Evolutionary conservation across 1,284 basidiomycete species (phyloP).

Genomic region (Rhodotorula mucilaginosa): DNA sequence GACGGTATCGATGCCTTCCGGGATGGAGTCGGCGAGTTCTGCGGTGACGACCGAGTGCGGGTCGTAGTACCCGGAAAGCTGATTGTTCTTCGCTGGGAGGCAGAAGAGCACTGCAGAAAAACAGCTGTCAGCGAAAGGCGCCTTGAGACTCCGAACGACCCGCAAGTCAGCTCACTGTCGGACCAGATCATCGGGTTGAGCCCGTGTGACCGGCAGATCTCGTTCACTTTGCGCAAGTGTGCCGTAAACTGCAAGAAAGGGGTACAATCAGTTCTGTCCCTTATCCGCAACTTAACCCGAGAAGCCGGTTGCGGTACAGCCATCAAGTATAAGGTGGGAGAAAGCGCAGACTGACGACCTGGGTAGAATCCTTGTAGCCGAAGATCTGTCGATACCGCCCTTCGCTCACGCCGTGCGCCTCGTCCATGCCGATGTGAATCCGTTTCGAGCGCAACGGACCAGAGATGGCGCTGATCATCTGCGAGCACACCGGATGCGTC

Average conservation of each 20-base stretch:
- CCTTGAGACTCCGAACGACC: no score
- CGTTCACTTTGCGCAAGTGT: slow-evolving; percentile 46
- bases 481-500: background rate
- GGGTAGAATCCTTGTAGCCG: slow-evolving; percentile 47
- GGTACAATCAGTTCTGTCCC: no score
- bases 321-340: background rate
- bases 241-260: slow-evolving; percentile 38
- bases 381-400: slow-evolving; percentile 49
- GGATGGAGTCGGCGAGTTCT: slow-evolving; percentile 44
- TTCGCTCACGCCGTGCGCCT: slow-evolving; percentile 49
- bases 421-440: slow-evolving; percentile 48
- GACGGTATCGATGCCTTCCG: slow-evolving; percentile 45
- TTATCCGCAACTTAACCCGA: no score
- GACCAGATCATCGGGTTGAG: slow-evolving; percentile 51
- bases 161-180: slow-evolving; percentile 37
- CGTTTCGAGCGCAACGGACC: slow-evolving; percentile 47
- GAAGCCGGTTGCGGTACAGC: background rate
- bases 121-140: no score
- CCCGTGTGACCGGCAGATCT: slow-evolving; percentile 43
- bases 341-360: slow-evolving; percentile 22
- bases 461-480: slow-evolving; percentile 46
- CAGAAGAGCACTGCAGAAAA: slow-evolving; percentile 49
- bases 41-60: slow-evolving; percentile 39
- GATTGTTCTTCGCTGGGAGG: slow-evolving; percentile 48
- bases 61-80: slow-evolving; percentile 49